Evolutionary conservation across 257 asterid species (phyloP), one percentile per base, ranked within the genome.

Genomic region (Haberlea rhodopensis): DNA sequence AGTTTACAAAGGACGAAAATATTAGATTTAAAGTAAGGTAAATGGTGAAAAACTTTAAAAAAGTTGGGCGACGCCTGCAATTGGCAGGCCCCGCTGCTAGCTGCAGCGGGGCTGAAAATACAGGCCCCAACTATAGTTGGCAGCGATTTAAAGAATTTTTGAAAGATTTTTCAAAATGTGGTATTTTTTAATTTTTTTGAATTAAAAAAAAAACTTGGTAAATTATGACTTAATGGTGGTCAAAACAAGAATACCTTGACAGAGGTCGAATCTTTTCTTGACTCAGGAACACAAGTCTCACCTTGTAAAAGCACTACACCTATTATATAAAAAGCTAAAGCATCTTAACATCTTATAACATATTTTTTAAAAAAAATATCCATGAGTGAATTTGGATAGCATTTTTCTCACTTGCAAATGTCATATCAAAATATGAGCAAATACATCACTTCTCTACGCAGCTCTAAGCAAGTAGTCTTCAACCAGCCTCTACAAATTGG

Each of bases 401-500:
- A 68, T 46, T 57, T 6, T 63, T 65, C 60, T 59, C 69, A 87
- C 99, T 97, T 94, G 97, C 68, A 94, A 82, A 77, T 87, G 91
- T 97, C 99, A 94, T 84, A 94, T 94, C 79, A 94, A 79, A 77
- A 94, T 94, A 74, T 94, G 99, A 65, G 99, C 90, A 75, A 94
- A 94, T 69, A 84, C 77, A 76, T 94, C 95, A 77, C 96, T 94
- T 76, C 97, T 83, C 75, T 90, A 94, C 57, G 96, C 82, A 78
- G 99, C 99, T 87, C 99, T 83, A 37, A 94, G 99, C 89, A 94
- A 71, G 81, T 94, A 94, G 62, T 97, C 99, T 81, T 94, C 95
- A 27, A 94, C 96, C 74, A 94, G 75, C 75, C 71, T 87, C 99
- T 94, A 96, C 87, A 87, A 69, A 71, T 57, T 23, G 46, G 57